Evolutionary conservation across 2,329 filamentous ascomycete species (phyloP).

Genomic region (Apiospora sp.): DNA sequence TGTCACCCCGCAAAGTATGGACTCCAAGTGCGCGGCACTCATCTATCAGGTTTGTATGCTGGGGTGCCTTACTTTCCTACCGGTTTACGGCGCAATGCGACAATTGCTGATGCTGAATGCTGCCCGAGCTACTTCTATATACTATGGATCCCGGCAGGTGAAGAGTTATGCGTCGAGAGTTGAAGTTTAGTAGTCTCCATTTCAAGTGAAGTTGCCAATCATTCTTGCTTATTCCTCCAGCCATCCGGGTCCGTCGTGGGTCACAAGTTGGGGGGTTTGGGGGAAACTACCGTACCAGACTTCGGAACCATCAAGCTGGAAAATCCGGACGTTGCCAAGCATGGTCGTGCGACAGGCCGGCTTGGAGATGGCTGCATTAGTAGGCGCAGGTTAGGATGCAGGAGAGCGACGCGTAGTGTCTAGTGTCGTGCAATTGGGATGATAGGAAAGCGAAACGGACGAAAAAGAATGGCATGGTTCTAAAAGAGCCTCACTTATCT

Average conservation of each 20-base stretch:
- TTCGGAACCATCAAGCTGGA: neutral
- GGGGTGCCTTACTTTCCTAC: neutral
- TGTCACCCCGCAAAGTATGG: constrained; percentile 17
- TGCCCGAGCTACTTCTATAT: neutral
- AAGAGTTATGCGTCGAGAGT: neutral
- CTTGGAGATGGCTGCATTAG: constrained; percentile 4
- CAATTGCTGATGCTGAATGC: neutral
- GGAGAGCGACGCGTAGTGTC: constrained; percentile 1
- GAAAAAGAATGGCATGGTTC: neutral
- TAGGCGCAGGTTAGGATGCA: neutral
- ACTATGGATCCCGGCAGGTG: neutral
- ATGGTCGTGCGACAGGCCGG: constrained; percentile 14
- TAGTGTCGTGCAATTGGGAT: neutral
- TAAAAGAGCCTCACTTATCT: constrained; percentile 21
- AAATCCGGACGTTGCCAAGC: neutral
- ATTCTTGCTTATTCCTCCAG: neutral
- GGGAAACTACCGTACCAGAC: neutral
- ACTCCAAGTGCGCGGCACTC: neutral
- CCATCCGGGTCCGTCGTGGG: neutral
- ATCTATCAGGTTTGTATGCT: neutral
- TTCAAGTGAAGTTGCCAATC: neutral
- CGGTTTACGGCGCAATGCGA: neutral
- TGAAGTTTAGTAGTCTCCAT: neutral
- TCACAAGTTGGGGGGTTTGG: neutral
- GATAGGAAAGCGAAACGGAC: neutral